Conservation (phyloP, 345 rosid genomes). For the Erucastrum elatum region DNA sequence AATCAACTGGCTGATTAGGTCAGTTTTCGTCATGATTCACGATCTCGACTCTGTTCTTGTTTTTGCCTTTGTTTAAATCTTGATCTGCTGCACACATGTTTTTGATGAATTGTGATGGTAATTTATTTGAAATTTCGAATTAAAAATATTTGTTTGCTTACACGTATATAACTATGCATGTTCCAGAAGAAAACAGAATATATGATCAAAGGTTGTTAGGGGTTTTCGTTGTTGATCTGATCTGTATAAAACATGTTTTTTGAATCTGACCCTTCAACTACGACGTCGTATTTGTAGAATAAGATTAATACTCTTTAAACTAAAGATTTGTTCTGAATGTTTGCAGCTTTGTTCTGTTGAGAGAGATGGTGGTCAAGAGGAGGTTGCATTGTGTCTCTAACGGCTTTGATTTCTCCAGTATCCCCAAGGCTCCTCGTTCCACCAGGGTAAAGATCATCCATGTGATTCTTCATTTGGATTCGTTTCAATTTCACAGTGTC, state of each 20-base stretch:
- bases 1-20: slow-evolving; percentile 26
- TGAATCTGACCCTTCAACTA: not conserved
- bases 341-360: slow-evolving; percentile 28
- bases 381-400: slow-evolving; percentile 43
- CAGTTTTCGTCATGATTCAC: slow-evolving; percentile 23
- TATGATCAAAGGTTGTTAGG: too few relatives aligned
- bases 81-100: not conserved
- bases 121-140: slow-evolving; percentile 18
- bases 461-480: not conserved
- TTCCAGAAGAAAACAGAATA: not conserved
- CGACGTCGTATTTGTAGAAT: slow-evolving; percentile 12
- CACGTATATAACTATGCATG: not conserved
- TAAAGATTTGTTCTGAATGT: slow-evolving; percentile 13
- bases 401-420: slow-evolving; percentile 50
- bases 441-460: slow-evolving; percentile 50
- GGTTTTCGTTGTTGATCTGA: slow-evolving; percentile 15
- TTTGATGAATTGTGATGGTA: slow-evolving; percentile 10
- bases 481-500: not conserved
- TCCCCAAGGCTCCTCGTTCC: slow-evolving; percentile 91
- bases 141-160: not conserved
- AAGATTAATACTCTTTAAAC: too few relatives aligned
- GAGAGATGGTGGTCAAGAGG: slow-evolving; percentile 73
- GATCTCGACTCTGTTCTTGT: not conserved
- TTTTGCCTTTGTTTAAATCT: not conserved
- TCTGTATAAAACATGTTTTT: slow-evolving; percentile 1